Evolutionary conservation across 164 flowering plant species (phyloP), one percentile per base, ranked within the genome.

Genomic region (Saururus chinensis): DNA sequence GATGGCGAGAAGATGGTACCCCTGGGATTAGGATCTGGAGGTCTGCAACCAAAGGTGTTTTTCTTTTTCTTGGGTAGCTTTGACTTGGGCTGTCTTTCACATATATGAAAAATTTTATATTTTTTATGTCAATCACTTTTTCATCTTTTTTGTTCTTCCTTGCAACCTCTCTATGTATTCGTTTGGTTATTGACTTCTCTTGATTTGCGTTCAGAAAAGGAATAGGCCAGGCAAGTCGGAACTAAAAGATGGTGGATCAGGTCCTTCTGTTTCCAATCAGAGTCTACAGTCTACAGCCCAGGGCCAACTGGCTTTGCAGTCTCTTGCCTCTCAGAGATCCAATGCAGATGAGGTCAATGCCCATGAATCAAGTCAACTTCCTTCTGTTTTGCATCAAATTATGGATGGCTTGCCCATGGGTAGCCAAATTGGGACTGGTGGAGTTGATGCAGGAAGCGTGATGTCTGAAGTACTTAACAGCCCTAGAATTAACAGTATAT

Each of bases 21-120:
- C 13, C 75, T 90, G 70, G 98, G 98, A 55, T 62, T 93, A 61
- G 98, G 98, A n/a, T 62, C 82, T 48, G 92, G 86, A 51, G 85
- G 88, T 52, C 77, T 93, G 74, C 92, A 83, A 37, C 83, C 82
- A 19, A 86, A 75, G 96, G 96, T 89, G 61, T 60, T 74, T 55
- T 8, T 49, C 14, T 21, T 51, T 26, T 19, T 0, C n/a, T 53
- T n/a, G 9, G 0, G 0, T n/a, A n/a, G n/a, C n/a, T n/a, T n/a
- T n/a, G n/a, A n/a, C n/a, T n/a, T 62, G 6, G 17, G 21, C 26
- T 62, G 23, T 26, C 51, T 51, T 30, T 20, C 37, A 30, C 37
- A 2, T 30, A 30, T 30, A 30, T 6, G 6, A 30, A 30, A 30
- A 30, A 30, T 30, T 30, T 30, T 6, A 30, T 30, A 30, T 30